These are phyloP conservation scores for Pseudogymnoascus sp. DNA, from an alignment of 2,329 filamentous ascomycete genomes.

Conservation along the genomic window DNA sequence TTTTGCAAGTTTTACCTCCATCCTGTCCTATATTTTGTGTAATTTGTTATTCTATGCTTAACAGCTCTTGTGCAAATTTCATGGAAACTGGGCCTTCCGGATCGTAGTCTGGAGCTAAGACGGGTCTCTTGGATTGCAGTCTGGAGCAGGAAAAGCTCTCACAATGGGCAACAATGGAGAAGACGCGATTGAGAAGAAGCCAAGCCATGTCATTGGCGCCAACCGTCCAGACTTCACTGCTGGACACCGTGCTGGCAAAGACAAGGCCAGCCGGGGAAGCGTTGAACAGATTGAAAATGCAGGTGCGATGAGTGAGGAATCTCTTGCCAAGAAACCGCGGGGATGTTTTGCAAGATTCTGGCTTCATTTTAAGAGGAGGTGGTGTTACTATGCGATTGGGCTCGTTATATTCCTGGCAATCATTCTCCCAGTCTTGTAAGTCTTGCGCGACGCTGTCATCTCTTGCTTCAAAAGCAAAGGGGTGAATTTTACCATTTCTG, in stretches of 20 bases:
- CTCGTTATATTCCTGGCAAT: conserved; percentile 32
- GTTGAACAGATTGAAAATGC: conserved; percentile 1
- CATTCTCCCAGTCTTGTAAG: conserved; percentile 25
- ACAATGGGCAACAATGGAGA: not conserved
- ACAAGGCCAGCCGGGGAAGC: not conserved
- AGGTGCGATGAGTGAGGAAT: not conserved
- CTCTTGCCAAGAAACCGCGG: not conserved
- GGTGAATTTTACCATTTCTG: not conserved
- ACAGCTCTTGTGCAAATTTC: conserved; percentile 7
- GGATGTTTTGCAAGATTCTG: conserved; percentile 19
- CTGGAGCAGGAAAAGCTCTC: not conserved
- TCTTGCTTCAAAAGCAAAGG: not conserved
- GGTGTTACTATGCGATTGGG: conserved; percentile 31
- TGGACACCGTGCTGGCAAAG: not conserved
- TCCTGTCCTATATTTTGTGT: conserved; percentile 4
- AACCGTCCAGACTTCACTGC: not conserved
- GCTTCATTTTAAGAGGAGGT: conserved; percentile 32
- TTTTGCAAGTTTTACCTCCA: not conserved
- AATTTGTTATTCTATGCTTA: not conserved
- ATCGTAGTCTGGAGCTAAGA: not conserved
- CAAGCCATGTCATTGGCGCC: not conserved
- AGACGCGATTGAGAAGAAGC: not conserved
- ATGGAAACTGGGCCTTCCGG: not conserved
- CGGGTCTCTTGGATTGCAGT: not conserved
- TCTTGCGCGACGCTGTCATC: not conserved